Conservation (phyloP, 2,329 filamentous ascomycete genomes). For the Nothophoma quercina region DNA sequence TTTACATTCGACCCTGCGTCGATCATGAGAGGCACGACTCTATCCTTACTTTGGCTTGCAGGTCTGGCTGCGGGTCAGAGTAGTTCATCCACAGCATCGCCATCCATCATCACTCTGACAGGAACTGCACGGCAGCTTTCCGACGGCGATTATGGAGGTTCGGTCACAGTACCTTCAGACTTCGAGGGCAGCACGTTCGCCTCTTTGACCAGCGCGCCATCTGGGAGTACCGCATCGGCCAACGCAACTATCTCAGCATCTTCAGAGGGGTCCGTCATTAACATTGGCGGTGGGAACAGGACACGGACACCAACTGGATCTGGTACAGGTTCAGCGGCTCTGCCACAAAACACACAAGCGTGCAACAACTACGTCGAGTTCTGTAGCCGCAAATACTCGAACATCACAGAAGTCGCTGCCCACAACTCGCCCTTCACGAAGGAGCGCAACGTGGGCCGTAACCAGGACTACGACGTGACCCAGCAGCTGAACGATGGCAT, state of each 20-base stretch:
- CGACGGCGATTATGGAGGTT: slow-evolving; percentile 32
- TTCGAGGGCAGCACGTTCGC: slow-evolving; percentile 39
- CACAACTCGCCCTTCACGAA: slow-evolving; percentile 50
- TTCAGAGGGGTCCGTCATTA: slow-evolving; percentile 32
- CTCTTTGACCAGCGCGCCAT: slow-evolving; percentile 27
- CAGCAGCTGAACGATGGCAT: slow-evolving; percentile 52
- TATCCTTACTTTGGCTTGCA: slow-evolving; percentile 35
- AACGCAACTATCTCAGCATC: slow-evolving; percentile 34
- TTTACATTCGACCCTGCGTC: slow-evolving; percentile 14
- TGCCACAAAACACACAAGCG: slow-evolving; percentile 51
- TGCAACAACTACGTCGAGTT: slow-evolving; percentile 53
- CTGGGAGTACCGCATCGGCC: slow-evolving; percentile 23
- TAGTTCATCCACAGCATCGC: slow-evolving; percentile 31
- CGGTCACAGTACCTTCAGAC: slow-evolving; percentile 37
- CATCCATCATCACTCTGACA: slow-evolving; percentile 36
- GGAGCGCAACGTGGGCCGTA: slow-evolving; percentile 44
- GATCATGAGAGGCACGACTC: slow-evolving; percentile 33
- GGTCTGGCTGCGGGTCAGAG: slow-evolving; percentile 34
- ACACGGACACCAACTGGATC: slow-evolving; percentile 34
- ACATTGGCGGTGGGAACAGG: slow-evolving; percentile 38
- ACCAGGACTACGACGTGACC: slow-evolving; percentile 48
- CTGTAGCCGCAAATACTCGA: slow-evolving; percentile 50
- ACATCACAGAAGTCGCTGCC: slow-evolving; percentile 52
- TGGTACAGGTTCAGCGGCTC: slow-evolving; percentile 33
- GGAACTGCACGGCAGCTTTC: slow-evolving; percentile 25